These are phyloP conservation scores for Trametes polyzona DNA, from an alignment of 1,284 basidiomycete species.

Conservation along the genomic window DNA sequence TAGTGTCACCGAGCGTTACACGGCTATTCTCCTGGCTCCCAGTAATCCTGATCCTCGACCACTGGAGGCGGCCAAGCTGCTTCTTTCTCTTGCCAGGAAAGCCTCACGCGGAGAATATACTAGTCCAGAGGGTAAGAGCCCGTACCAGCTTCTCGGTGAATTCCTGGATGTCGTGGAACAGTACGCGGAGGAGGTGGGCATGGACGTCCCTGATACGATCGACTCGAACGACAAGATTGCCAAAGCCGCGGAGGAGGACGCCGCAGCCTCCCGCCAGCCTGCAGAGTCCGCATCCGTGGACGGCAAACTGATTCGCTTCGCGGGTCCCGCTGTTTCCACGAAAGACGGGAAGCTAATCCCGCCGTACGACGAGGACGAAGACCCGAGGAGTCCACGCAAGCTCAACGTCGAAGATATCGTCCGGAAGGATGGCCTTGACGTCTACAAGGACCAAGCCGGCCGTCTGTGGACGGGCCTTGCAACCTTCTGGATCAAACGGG, in stretches of 20 bases:
- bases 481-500: constrained; percentile 98
- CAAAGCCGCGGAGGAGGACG: constrained; percentile 37
- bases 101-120: constrained; percentile 84
- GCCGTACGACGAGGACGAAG: constrained; percentile 81
- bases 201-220: constrained; percentile 80
- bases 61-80: constrained; percentile 91
- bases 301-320: constrained; percentile 75
- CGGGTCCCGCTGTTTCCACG: constrained; percentile 64
- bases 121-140: constrained; percentile 93
- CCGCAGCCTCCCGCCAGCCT: constrained; percentile 33
- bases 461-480: constrained; percentile 95
- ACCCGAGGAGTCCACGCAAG: constrained; percentile 71
- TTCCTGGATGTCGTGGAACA: constrained; percentile 94
- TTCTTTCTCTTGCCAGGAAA: constrained; percentile 83
- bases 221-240: constrained; percentile 51
- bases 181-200: constrained; percentile 90
- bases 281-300: constrained; percentile 53
- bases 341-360: constrained; percentile 51
- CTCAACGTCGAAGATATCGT: constrained; percentile 91
- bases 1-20: constrained; percentile 85
- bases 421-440: constrained; percentile 80
- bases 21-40: constrained; percentile 73
- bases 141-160: constrained; percentile 92
- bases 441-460: constrained; percentile 97
- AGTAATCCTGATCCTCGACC: constrained; percentile 75